Base-by-base conservation (phyloP, 1,284 basidiomycete species). In the Trichosporon ovoides region DNA sequence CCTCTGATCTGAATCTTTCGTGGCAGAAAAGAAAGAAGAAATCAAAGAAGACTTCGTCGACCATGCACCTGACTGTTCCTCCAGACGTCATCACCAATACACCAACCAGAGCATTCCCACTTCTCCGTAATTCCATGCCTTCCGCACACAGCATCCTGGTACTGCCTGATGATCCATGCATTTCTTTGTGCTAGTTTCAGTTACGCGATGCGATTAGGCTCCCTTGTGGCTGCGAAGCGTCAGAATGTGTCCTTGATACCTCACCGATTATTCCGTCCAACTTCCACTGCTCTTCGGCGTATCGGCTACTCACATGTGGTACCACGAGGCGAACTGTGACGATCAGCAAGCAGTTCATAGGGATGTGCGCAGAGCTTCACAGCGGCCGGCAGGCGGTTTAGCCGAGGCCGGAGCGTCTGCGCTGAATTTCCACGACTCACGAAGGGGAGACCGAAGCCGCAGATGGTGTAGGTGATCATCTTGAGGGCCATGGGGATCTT, bases 401-500 rank as follows among this genome's bases (percentile, higher is more conserved):
- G 43, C 43, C 43, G 43, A 48, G 11, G 28, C 43, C n/a, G n/a
- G n/a, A n/a, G n/a, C n/a, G n/a, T n/a, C n/a, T n/a, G n/a, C n/a
- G n/a, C n/a, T n/a, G n/a, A n/a, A n/a, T n/a, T n/a, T n/a, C n/a
- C n/a, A n/a, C n/a, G n/a, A 55, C 57, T 52, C 53, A 62, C 58
- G 58, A 63, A 61, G 55, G 63, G 63, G 48, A 62, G 61, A 36
- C 60, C 61, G 35, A 66, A 63, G 53, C 55, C 55, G 53, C n/a
- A n/a, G 28, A 38, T 31, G 31, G 52, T n/a, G 67, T 63, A 75
- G 46, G 57, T 52, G 54, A 56, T 46, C 22, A 76, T 66, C 68
- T 74, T 75, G 61, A 48, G 37, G n/a, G 65, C 73, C 58, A 75
- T 64, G 57, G 61, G 64, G 52, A 56, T 48, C 63, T 70, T 70